Percentiles rank a stretch among this genome's conserved stretches.
Conservation (phyloP, 345 rosid genomes). For the Eucalyptus marginata region DNA sequence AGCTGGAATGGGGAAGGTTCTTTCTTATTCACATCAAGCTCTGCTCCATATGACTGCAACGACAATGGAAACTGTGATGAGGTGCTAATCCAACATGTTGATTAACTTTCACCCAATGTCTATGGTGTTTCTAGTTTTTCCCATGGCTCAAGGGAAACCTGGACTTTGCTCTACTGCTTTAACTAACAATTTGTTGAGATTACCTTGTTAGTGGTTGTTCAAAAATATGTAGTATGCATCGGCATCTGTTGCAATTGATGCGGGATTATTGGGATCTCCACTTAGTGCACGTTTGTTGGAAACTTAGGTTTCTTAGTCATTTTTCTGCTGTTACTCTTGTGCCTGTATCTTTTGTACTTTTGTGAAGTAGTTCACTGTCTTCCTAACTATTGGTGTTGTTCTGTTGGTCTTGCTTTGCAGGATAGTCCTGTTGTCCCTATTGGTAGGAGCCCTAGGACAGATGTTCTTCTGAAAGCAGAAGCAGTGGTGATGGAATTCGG, state of each 20-base stretch:
- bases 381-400: background rate
- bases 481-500: constrained; percentile 54
- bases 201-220: background rate
- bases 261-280: background rate
- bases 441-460: constrained; percentile 86
- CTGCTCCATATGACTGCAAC: constrained; percentile 71
- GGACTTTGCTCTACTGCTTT: background rate
- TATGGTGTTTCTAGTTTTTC: background rate
- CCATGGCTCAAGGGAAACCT: background rate
- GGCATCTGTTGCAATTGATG: background rate
- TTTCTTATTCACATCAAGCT: constrained; percentile 86
- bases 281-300: background rate
- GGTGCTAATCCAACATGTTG: constrained; percentile 25
- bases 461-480: constrained; percentile 78
- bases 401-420: constrained; percentile 23
- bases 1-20: constrained; percentile 88
- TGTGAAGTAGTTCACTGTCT: background rate
- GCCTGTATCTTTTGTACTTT: background rate
- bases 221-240: background rate
- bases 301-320: background rate
- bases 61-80: constrained; percentile 77
- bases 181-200: background rate
- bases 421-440: constrained; percentile 68
- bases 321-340: background rate
- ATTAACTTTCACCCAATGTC: background rate